Conservation (phyloP, 371 early-diverging fungal genomes). For the Lichtheimia ramosa region DNA sequence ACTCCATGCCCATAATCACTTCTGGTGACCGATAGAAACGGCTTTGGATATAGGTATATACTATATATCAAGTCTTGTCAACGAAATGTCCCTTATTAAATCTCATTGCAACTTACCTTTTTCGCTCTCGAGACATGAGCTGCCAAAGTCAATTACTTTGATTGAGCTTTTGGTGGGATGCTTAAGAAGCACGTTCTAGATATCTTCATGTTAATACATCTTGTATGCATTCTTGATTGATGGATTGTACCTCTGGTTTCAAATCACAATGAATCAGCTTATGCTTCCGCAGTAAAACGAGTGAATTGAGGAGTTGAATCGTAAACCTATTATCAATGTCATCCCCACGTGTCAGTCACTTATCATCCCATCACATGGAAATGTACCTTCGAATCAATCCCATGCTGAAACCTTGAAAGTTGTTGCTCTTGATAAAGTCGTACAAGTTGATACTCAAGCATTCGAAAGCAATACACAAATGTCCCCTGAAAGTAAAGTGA, state of each 20-base stretch:
- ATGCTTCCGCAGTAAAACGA: conserved; percentile 67
- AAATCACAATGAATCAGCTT: conserved; percentile 95
- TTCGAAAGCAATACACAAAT: conserved; percentile 96
- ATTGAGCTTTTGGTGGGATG: conserved; percentile 74
- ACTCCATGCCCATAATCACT: conserved; percentile 89
- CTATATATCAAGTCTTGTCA: conserved; percentile 21
- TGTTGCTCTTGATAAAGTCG: conserved; percentile 92
- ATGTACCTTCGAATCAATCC: conserved; percentile 68
- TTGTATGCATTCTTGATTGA: too few species aligned
- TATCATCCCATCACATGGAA: background rate
- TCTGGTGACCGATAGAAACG: conserved; percentile 98
- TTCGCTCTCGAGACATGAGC: conserved; percentile 86
- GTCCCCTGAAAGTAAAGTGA: conserved; percentile 90
- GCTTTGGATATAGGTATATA: conserved; percentile 97
- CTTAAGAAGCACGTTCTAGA: conserved; percentile 72
- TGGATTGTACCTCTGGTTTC: conserved; percentile 82
- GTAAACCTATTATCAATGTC: conserved; percentile 55
- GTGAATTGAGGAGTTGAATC: conserved; percentile 81
- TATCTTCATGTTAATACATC: background rate
- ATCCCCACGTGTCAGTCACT: background rate
- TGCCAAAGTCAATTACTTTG: conserved; percentile 99
- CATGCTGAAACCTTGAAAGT: conserved; percentile 88
- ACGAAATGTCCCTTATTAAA: background rate
- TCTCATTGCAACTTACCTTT: conserved; percentile 50
- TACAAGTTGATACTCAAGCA: conserved; percentile 94